A percentile compares a stretch with the other conserved stretches of the same genome.
These are phyloP conservation scores for cucumber (Cucumis sativus) DNA, from an alignment of 306 rosid species.

Conservation along the genomic window Cucumber_9930_V3 NC_026661.2:11874501-11875000, in stretches of 20 bases:
- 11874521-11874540: background rate
- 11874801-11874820: background rate
- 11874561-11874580: background rate
- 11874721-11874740: background rate
- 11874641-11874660: background rate
- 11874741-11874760: background rate
- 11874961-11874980: slow-evolving; percentile 64
- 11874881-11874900: slow-evolving; percentile 14
- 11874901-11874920: slow-evolving; percentile 69
- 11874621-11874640: too few relatives aligned
- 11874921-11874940: slow-evolving; percentile 56
- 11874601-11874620: background rate
- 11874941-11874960: slow-evolving; percentile 71
- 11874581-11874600: background rate
- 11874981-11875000: slow-evolving; percentile 75
- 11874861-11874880: background rate
- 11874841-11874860: background rate
- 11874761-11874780: background rate
- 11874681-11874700: background rate
- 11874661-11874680: background rate
- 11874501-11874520: background rate
- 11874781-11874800: background rate
- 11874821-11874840: slow-evolving; percentile 1
- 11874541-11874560: background rate
- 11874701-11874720: background rate